These are phyloP conservation scores for Xylariales sp. DNA, from an alignment of 2,329 filamentous ascomycete species.

Conservation along the genomic window DNA sequence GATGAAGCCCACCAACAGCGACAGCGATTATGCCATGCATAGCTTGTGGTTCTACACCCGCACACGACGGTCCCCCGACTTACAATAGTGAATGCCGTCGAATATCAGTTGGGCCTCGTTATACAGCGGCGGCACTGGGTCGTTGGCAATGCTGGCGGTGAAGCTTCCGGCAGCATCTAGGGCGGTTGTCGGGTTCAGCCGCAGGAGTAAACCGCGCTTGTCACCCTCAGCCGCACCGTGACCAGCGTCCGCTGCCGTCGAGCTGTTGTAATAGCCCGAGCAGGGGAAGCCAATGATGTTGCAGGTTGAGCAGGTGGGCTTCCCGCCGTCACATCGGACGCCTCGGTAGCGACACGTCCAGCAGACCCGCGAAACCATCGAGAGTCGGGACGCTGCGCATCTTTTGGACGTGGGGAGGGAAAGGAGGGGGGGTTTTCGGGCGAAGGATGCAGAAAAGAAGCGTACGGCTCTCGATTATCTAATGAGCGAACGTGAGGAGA, in stretches of 20 bases:
- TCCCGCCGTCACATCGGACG: slow-evolving; percentile 5
- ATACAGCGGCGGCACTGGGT: slow-evolving; percentile 8
- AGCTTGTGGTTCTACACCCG: no score
- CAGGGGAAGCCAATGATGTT: slow-evolving; percentile 4
- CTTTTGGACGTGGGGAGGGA: no score
- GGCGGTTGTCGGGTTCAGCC: slow-evolving; percentile 8
- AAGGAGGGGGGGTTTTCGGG: no score
- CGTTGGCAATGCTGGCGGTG: slow-evolving; percentile 4
- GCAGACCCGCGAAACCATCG: slow-evolving; percentile 3
- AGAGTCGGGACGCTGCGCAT: background rate
- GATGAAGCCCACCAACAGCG: no score
- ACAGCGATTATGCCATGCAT: no score
- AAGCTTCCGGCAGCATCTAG: slow-evolving; percentile 3
- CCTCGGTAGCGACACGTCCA: slow-evolving; percentile 6
- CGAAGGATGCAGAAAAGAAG: no score
- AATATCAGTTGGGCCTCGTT: slow-evolving; percentile 12
- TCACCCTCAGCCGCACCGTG: background rate
- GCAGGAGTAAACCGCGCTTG: slow-evolving; percentile 1
- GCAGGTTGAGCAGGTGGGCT: slow-evolving; percentile 2
- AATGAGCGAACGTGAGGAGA: no score
- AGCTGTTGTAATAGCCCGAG: slow-evolving; percentile 1
- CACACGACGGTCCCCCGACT: background rate
- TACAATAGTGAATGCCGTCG: slow-evolving; percentile 12
- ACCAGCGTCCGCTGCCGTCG: background rate
- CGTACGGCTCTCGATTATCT: no score